Percentiles rank a stretch among this genome's conserved stretches.
These are phyloP conservation scores for Ceratocystis alfenasii DNA, from an alignment of 2,329 filamentous ascomycete genomes.

Conservation along the genomic window DNA sequence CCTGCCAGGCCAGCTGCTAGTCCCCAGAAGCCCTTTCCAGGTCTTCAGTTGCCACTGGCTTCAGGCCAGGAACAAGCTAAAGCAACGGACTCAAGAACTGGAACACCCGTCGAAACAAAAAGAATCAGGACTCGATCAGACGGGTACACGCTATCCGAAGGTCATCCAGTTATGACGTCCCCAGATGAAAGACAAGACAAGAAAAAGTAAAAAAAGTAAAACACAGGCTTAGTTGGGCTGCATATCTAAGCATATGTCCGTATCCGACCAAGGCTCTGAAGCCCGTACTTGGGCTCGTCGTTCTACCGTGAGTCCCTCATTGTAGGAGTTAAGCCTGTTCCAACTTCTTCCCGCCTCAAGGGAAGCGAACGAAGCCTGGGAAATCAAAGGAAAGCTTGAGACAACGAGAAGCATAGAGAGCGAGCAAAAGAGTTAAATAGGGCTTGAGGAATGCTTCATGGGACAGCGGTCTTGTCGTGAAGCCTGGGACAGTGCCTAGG, in stretches of 20 bases:
- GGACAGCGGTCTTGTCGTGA: neutral
- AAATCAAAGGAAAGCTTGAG: neutral
- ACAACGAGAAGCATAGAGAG: slow-evolving; percentile 1
- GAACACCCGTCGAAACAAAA: slow-evolving; percentile 5
- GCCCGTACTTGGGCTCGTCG: neutral
- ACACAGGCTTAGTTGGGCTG: neutral
- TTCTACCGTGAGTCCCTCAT: neutral
- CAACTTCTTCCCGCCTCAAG: neutral
- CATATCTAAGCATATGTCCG: neutral
- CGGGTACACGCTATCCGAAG: neutral
- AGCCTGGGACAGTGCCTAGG: neutral
- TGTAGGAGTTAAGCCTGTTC: neutral
- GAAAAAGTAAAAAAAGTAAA: neutral
- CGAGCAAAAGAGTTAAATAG: neutral
- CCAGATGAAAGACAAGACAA: neutral
- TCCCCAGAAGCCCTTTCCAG: neutral
- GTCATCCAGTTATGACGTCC: neutral
- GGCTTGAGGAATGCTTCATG: neutral
- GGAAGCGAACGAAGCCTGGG: neutral
- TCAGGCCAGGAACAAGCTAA: neutral
- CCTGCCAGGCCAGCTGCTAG: no score
- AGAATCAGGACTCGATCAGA: neutral
- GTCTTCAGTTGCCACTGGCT: neutral
- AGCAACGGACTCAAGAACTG: neutral
- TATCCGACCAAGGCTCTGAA: neutral